Evolutionary conservation across 208 protist genomes (phyloP), one percentile per base, ranked within the genome.

Genomic region (Wallacemonas sp.): DNA sequence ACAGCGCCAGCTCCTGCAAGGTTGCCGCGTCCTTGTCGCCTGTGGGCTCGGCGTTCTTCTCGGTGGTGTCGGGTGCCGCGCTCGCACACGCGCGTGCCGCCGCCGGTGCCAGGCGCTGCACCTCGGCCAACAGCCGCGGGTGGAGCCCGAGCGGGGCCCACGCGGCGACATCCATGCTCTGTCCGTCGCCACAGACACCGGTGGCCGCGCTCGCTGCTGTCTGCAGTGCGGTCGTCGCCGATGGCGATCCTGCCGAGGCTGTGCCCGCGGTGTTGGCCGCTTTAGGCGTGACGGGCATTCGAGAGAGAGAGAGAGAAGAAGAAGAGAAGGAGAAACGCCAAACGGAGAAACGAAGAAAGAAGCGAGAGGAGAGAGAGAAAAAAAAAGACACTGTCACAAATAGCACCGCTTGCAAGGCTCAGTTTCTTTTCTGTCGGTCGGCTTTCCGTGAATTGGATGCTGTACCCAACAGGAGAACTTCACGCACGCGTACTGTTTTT

Each of bases 71-170:
- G n/a, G n/a, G n/a, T n/a, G n/a, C n/a, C n/a, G n/a, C n/a, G n/a
- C n/a, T n/a, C n/a, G n/a, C n/a, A 49, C 16, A 18, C 44, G 20
- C 20, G 20, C 10, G 16, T 16, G 52, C 52, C 4, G 39, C 31
- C 4, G 61, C 49, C 48, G 65, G 23, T 1, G 59, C 63, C 3
- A 45, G 29, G 12, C 61, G 16, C 49, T 80, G 76, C 57, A 82
- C 46, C 22, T 78, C 78, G 2, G 38, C 57, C 16, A 75, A 54
- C 38, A 91, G 70, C 29, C 49, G 77, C 8, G 70, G 67, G 48
- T 91, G 84, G 20, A 91, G 64, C 14, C 44, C 61, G 38, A 86
- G 39, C 11, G 33, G 39, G 26, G 68, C 64, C 74, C 77, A 64
- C 61, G 71, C 23, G 57, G 70, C 12, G 49, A 59, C 57, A 46